phyloP scores from a whole-genome alignment of 306 rosid species.

The Ammopiptanthus mongolicus region DNA sequence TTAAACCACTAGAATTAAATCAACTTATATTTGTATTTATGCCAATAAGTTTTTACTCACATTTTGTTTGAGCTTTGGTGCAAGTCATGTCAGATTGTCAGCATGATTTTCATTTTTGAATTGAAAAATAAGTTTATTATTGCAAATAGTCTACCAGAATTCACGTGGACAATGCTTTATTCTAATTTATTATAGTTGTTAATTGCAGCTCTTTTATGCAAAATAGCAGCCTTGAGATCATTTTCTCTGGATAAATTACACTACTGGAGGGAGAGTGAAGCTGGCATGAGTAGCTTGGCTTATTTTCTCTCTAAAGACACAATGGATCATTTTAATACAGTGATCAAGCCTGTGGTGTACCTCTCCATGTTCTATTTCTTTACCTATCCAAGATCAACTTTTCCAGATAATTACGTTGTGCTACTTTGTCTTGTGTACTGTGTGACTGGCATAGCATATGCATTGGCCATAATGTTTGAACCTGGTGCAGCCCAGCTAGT shows the following conservation, averaged over 20 bases:
- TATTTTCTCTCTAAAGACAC: constrained; percentile 80
- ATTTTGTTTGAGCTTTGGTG: background rate
- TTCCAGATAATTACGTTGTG: constrained; percentile 61
- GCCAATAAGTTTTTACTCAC: no score
- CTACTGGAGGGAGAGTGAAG: constrained; percentile 71
- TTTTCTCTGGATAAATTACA: constrained; percentile 70
- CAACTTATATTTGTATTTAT: no score
- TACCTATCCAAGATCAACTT: constrained; percentile 72
- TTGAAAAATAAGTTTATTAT: background rate
- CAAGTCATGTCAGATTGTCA: background rate
- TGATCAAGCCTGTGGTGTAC: constrained; percentile 66
- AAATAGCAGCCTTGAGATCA: constrained; percentile 75
- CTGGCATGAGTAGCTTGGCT: constrained; percentile 87
- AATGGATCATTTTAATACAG: constrained; percentile 65
- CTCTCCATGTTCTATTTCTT: constrained; percentile 79
- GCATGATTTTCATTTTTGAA: background rate
- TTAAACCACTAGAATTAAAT: background rate
- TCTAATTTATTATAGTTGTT: constrained; percentile 18
- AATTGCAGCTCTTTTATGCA: constrained; percentile 73
- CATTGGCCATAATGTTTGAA: constrained; percentile 57
- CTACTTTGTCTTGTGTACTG: constrained; percentile 74
- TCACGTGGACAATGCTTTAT: background rate
- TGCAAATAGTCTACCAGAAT: background rate
- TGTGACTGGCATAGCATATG: constrained; percentile 78
- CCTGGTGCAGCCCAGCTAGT: constrained; percentile 88